Percentiles rank a stretch among this genome's conserved stretches.
These are phyloP conservation scores for Fusarium foetens DNA, from an alignment of 2,329 filamentous ascomycete species.

Conservation along the genomic window DNA sequence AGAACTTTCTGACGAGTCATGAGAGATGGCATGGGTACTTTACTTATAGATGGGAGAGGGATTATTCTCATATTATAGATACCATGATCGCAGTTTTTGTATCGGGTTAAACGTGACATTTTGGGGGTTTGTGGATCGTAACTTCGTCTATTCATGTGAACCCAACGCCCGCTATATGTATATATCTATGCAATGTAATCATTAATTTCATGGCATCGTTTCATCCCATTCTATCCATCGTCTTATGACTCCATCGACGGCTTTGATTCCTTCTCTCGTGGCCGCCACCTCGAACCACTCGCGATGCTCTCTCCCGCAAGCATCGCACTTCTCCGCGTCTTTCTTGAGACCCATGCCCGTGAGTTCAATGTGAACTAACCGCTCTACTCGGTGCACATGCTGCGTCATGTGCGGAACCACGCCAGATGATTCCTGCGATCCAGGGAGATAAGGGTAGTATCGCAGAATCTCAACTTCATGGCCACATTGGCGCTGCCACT, in stretches of 20 bases:
- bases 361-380: slow-evolving; percentile 92
- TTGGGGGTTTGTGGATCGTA: slow-evolving; percentile 5
- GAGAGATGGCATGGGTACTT: slow-evolving; percentile 34
- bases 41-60: slow-evolving; percentile 30
- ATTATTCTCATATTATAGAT: slow-evolving; percentile 18
- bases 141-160: slow-evolving; percentile 28
- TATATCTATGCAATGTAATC: slow-evolving; percentile 18
- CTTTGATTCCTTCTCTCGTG: slow-evolving; percentile 73
- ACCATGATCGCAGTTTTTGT: slow-evolving; percentile 22
- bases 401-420: slow-evolving; percentile 74
- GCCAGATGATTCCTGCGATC: slow-evolving; percentile 47
- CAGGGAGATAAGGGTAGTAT: slow-evolving; percentile 85
- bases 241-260: slow-evolving; percentile 75
- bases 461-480: slow-evolving; percentile 88
- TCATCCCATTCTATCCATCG: slow-evolving; percentile 91
- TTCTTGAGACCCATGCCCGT: slow-evolving; percentile 66
- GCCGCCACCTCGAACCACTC: slow-evolving; percentile 97
- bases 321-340: slow-evolving; percentile 70
- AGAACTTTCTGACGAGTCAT: slow-evolving; percentile 41
- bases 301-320: slow-evolving; percentile 85
- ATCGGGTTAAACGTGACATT: slow-evolving; percentile 19
- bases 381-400: slow-evolving; percentile 87
- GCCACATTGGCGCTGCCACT: slow-evolving; percentile 94
- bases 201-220: slow-evolving; percentile 39
- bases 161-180: slow-evolving; percentile 22